These are phyloP conservation scores for Alternaria burnsii DNA, from an alignment of 2,329 filamentous ascomycete species.

Conservation along the genomic window DNA sequence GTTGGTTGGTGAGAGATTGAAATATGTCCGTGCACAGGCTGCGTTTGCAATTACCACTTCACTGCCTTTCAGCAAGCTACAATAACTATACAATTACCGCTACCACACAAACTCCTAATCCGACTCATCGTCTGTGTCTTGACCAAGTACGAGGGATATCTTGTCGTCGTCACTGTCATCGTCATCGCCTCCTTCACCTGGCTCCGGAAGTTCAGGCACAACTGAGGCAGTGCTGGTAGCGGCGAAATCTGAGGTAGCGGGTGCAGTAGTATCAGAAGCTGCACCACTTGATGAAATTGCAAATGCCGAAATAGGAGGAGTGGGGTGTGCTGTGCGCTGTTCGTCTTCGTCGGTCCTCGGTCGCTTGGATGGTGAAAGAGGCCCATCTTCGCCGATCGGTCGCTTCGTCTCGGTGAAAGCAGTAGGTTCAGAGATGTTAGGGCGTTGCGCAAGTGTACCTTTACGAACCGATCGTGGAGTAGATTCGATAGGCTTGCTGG, in stretches of 20 bases:
- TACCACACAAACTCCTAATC: constrained; percentile 21
- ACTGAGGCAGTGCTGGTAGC: constrained; percentile 26
- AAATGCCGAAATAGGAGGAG: constrained; percentile 8
- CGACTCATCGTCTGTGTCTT: constrained; percentile 49
- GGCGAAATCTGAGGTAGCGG: constrained; percentile 27
- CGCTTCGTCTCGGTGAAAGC: constrained; percentile 31
- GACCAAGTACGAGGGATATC: constrained; percentile 45
- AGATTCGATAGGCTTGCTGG: neutral
- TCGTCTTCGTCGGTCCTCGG: constrained; percentile 28
- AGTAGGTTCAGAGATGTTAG: neutral
- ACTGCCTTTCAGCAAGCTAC: constrained; percentile 2
- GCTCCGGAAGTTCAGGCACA: constrained; percentile 25
- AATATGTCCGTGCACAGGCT: constrained; percentile 9
- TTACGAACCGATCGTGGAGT: neutral
- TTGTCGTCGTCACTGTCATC: constrained; percentile 39
- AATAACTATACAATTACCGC: neutral
- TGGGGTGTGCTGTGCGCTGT: constrained; percentile 8
- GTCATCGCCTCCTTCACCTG: constrained; percentile 23
- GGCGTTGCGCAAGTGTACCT: neutral
- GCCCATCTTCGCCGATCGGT: constrained; percentile 28
- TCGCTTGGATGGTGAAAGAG: constrained; percentile 43
- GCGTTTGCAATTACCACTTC: constrained; percentile 17
- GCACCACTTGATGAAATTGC: neutral
- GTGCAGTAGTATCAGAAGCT: neutral
- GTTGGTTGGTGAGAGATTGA: neutral